phyloP scores from a whole-genome alignment of 1,284 basidiomycete species.

The Moesziomyces sp. region DNA sequence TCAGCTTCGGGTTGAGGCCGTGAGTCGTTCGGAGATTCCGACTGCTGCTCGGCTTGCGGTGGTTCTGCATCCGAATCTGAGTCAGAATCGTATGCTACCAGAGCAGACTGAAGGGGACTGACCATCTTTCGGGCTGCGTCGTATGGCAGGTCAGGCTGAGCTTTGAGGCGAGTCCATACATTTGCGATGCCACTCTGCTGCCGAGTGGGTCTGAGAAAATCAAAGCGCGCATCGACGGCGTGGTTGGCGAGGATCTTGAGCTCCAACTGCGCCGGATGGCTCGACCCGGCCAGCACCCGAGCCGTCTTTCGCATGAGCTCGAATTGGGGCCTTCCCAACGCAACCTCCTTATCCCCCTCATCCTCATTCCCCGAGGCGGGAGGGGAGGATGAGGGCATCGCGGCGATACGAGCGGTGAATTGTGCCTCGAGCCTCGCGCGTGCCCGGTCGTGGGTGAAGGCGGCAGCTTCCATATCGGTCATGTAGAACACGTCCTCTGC shows the following conservation, averaged over 20 bases:
- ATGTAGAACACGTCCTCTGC: slow-evolving; percentile 36
- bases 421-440: slow-evolving; percentile 11
- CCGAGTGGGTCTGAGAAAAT: slow-evolving; percentile 72
- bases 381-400: not conserved
- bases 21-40: not conserved
- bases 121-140: slow-evolving; percentile 1
- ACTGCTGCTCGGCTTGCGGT: not conserved
- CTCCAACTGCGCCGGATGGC: slow-evolving; percentile 81
- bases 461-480: slow-evolving; percentile 13
- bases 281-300: slow-evolving; percentile 74
- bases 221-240: slow-evolving; percentile 76
- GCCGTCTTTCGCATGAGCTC: slow-evolving; percentile 82
- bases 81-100: slow-evolving; percentile 19
- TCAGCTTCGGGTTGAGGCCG: not conserved
- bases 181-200: no score
- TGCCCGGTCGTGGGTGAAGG: slow-evolving; percentile 9
- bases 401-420: not conserved
- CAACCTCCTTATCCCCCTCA: not conserved
- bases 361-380: not conserved
- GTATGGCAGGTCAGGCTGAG: slow-evolving; percentile 7
- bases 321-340: slow-evolving; percentile 69
- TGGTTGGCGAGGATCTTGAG: slow-evolving; percentile 88
- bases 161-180: no score
- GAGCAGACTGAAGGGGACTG: not conserved
- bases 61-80: not conserved